A percentile compares a stretch with the other conserved stretches of the same genome.
Conservation (phyloP, 2,329 filamentous ascomycete species). For the Monilinia vaccinii-corymbosi region DNA sequence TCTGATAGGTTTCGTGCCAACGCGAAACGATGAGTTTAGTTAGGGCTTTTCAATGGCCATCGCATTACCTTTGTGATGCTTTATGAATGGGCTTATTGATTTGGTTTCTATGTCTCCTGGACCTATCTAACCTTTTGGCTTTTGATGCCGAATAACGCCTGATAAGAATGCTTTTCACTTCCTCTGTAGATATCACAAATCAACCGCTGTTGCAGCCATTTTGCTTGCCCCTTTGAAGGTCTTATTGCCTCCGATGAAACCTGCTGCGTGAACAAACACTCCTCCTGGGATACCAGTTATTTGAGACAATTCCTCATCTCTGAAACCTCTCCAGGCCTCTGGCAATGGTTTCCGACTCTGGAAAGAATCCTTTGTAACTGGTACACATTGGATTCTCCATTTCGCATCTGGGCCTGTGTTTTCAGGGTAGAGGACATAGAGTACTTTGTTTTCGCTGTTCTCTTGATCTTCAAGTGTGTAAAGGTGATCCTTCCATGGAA, state of each 20-base stretch:
- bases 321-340: constrained; percentile 82
- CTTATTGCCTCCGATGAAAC: constrained; percentile 94
- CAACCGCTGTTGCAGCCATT: constrained; percentile 73
- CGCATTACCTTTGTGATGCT: not conserved
- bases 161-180: not conserved
- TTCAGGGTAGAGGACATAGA: constrained; percentile 91
- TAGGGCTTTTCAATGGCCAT: not conserved
- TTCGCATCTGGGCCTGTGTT: constrained; percentile 64
- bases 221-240: constrained; percentile 78
- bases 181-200: constrained; percentile 19
- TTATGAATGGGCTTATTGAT: not conserved
- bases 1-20: constrained; percentile 6
- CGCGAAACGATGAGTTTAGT: constrained; percentile 7
- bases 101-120: not conserved
- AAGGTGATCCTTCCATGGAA: constrained; percentile 95
- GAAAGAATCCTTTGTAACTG: constrained; percentile 75
- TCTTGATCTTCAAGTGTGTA: constrained; percentile 71
- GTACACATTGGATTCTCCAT: constrained; percentile 93
- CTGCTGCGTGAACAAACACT: constrained; percentile 88
- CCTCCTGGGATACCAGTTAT: constrained; percentile 61
- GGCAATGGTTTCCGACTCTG: constrained; percentile 86
- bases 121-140: constrained; percentile 1
- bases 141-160: constrained; percentile 1
- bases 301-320: constrained; percentile 75
- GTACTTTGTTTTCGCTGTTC: constrained; percentile 46